Evolutionary conservation across 176 grass and related monocot species (phyloP).

Genomic region (Cocos nucifera): DNA sequence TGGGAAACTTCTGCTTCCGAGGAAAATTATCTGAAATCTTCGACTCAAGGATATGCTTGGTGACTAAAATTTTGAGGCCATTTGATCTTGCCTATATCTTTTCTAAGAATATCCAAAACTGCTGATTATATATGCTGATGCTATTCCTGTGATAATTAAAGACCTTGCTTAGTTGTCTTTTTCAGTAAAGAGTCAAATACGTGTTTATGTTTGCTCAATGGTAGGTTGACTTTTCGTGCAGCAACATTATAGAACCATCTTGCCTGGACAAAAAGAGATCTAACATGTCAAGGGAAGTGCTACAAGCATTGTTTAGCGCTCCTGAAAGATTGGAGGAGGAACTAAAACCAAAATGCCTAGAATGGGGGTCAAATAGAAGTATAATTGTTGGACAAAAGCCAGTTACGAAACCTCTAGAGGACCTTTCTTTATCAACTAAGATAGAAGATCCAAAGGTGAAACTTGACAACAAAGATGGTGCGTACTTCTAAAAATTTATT

Average conservation of each 20-base stretch:
- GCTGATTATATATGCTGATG: no score
- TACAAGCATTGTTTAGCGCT: constrained; percentile 68
- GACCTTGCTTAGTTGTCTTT: constrained; percentile 5
- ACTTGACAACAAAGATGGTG: constrained; percentile 16
- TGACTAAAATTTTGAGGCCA: not conserved
- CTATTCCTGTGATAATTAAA: no score
- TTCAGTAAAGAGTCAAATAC: not conserved
- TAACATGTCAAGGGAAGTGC: constrained; percentile 43
- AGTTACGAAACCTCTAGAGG: constrained; percentile 57
- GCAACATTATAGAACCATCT: constrained; percentile 15
- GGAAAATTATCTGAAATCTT: constrained; percentile 24
- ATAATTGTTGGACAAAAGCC: constrained; percentile 44
- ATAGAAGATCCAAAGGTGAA: constrained; percentile 19
- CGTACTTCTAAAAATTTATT: not conserved
- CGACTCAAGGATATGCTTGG: constrained; percentile 22
- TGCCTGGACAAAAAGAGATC: constrained; percentile 18
- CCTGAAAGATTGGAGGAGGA: constrained; percentile 56
- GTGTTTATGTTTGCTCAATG: not conserved
- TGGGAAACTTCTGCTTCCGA: constrained; percentile 7
- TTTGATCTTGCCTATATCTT: no score
- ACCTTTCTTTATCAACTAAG: constrained; percentile 28
- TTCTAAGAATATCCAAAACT: no score
- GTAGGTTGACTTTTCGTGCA: constrained; percentile 14
- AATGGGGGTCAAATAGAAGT: constrained; percentile 52
- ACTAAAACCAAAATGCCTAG: constrained; percentile 37